phyloP scores from a whole-genome alignment of 129 eudicot genomes.

The Smallanthus sonchifolius region DNA sequence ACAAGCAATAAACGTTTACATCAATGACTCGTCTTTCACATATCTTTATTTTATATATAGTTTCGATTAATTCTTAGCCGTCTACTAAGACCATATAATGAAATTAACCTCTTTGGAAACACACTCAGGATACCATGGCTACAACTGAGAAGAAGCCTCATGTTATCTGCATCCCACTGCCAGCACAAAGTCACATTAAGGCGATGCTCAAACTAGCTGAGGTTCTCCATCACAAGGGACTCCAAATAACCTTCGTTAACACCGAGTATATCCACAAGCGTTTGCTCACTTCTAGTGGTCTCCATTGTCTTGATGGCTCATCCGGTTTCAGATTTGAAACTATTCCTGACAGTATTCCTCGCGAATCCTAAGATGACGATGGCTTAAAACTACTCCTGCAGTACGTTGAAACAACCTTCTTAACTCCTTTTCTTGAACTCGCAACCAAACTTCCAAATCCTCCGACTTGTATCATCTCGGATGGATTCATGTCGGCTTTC shows the following conservation, averaged over 20 bases:
- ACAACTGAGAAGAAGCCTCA: constrained; percentile 18
- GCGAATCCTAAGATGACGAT: constrained; percentile 9
- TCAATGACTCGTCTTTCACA: background rate
- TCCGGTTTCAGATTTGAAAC: constrained; percentile 26
- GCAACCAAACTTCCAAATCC: constrained; percentile 20
- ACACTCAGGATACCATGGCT: background rate
- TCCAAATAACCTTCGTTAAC: constrained; percentile 31
- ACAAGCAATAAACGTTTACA: background rate
- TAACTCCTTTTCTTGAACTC: constrained; percentile 27
- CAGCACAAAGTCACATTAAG: constrained; percentile 26
- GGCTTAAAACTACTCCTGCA: background rate
- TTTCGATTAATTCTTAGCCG: background rate
- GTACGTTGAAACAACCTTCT: background rate
- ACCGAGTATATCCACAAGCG: constrained; percentile 20
- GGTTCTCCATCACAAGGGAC: constrained; percentile 15
- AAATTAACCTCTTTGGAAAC: background rate
- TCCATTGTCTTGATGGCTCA: constrained; percentile 22
- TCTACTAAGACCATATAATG: background rate
- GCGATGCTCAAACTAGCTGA: constrained; percentile 21
- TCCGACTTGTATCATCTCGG: constrained; percentile 27
- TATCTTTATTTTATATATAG: background rate
- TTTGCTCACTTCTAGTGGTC: constrained; percentile 11
- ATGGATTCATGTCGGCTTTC: constrained; percentile 30
- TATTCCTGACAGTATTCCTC: constrained; percentile 33
- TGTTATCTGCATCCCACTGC: constrained; percentile 19